Evolutionary conservation across 805 yeast genomes (phyloP).

Genomic region (Wickerhamiella slavikovae): DNA sequence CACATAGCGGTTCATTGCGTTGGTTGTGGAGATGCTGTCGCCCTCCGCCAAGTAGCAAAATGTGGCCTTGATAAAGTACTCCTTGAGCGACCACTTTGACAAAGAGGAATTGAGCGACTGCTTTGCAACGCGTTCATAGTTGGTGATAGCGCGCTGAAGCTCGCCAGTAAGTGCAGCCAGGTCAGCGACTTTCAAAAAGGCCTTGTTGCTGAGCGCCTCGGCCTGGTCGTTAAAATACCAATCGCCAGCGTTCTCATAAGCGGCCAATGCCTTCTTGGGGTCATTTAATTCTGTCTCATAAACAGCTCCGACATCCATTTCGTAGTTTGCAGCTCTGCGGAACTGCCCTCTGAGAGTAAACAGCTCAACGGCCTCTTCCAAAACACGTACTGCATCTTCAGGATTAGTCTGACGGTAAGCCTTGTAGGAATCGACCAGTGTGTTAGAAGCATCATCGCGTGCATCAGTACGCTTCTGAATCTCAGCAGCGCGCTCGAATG

Average conservation of each 20-base stretch:
- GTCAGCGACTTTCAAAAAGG: conserved; percentile 77
- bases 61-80: conserved; percentile 67
- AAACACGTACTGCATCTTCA: conserved; percentile 51
- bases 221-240: conserved; percentile 92
- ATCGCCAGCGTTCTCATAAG: conserved; percentile 87
- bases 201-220: conserved; percentile 72
- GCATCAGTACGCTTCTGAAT: conserved; percentile 54
- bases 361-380: conserved; percentile 57
- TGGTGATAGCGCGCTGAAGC: conserved; percentile 52
- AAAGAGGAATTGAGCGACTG: conserved; percentile 53
- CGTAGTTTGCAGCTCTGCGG: conserved; percentile 87
- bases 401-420: conserved; percentile 60
- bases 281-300: conserved; percentile 63
- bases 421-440: conserved; percentile 78
- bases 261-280: conserved; percentile 41
- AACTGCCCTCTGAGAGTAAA: conserved; percentile 86
- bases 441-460: conserved; percentile 81
- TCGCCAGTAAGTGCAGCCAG: conserved; percentile 58
- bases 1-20: conserved; percentile 39
- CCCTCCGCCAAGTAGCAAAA: conserved; percentile 65
- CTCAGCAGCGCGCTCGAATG: conserved; percentile 71
- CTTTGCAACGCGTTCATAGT: conserved; percentile 60
- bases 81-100: conserved; percentile 83
- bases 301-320: conserved; percentile 73
- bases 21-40: conserved; percentile 71